phyloP scores from a whole-genome alignment of 2,329 filamentous ascomycete genomes.

The Mycosphaerelloides madeirae region DNA sequence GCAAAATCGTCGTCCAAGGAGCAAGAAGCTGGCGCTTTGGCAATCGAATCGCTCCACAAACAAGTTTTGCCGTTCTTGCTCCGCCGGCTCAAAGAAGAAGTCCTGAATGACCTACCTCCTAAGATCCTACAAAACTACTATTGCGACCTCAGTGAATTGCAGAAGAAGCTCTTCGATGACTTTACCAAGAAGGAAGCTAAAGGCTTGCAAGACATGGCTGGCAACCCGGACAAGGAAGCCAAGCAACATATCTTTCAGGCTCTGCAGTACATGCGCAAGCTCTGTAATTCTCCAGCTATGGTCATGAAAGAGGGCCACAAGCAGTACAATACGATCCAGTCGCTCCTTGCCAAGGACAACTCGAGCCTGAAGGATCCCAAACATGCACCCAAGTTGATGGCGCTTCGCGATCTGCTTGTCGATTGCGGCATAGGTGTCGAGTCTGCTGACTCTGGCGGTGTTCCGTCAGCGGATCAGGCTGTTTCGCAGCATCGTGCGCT shows the following conservation, averaged over 20 bases:
- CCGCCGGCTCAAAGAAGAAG: conserved; percentile 93
- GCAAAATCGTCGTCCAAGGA: conserved; percentile 98
- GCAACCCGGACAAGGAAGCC: conserved; percentile 79
- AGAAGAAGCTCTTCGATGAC: conserved; percentile 92
- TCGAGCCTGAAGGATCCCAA: conserved; percentile 77
- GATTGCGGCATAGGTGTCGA: conserved; percentile 91
- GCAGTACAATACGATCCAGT: conserved; percentile 82
- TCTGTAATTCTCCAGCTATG: conserved; percentile 94
- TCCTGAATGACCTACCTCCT: conserved; percentile 88
- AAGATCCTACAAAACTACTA: conserved; percentile 99
- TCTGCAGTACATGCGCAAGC: conserved; percentile 97
- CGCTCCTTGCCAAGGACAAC: conserved; percentile 69
- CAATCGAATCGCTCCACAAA: conserved; percentile 97
- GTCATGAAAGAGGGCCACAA: conserved; percentile 93
- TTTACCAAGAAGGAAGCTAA: conserved; percentile 92
- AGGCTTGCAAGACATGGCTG: conserved; percentile 77
- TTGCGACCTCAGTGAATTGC: conserved; percentile 91
- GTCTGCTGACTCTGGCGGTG: conserved; percentile 35
- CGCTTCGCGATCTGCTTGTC: conserved; percentile 87
- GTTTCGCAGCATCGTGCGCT: conserved; percentile 94
- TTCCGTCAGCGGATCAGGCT: conserved; percentile 63
- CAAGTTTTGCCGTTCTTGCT: conserved; percentile 95
- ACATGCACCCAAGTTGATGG: conserved; percentile 89
- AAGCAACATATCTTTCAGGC: conserved; percentile 99
- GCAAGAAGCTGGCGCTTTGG: conserved; percentile 91